phyloP scores from a whole-genome alignment of 2,329 filamentous ascomycete species.

The Epichloe gansuensis region DNA sequence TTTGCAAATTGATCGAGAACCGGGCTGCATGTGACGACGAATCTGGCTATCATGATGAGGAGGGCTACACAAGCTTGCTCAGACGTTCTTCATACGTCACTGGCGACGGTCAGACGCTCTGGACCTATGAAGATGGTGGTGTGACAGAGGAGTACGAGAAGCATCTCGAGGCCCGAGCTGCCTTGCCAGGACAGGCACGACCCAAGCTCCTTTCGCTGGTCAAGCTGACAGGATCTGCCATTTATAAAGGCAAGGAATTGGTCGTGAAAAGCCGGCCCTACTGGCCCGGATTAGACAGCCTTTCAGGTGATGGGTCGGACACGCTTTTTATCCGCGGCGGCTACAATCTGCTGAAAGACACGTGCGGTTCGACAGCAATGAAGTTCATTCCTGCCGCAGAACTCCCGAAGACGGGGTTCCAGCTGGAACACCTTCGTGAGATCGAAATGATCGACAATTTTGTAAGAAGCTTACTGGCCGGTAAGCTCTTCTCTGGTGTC shows the following conservation, averaged over 20 bases:
- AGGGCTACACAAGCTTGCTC: background rate
- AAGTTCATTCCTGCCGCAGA: background rate
- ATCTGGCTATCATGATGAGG: background rate
- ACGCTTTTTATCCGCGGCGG: background rate
- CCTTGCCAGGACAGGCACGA: background rate
- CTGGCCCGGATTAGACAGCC: background rate
- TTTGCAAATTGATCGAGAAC: background rate
- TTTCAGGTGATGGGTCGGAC: background rate
- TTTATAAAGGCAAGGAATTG: background rate
- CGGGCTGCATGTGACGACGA: background rate
- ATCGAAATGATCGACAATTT: background rate
- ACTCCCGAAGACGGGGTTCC: background rate
- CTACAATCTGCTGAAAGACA: background rate
- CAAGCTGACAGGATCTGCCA: background rate
- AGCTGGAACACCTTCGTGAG: background rate
- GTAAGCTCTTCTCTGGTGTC: background rate
- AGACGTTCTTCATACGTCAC: background rate
- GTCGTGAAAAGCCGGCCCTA: background rate
- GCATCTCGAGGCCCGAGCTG: background rate
- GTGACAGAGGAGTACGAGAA: background rate
- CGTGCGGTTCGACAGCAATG: background rate
- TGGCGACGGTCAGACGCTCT: background rate
- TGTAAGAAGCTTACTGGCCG: background rate
- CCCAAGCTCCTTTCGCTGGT: background rate
- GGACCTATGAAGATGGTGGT: background rate